Conservation (phyloP, 805 yeast species). For the Metschnikowia gelsemii region DNA sequence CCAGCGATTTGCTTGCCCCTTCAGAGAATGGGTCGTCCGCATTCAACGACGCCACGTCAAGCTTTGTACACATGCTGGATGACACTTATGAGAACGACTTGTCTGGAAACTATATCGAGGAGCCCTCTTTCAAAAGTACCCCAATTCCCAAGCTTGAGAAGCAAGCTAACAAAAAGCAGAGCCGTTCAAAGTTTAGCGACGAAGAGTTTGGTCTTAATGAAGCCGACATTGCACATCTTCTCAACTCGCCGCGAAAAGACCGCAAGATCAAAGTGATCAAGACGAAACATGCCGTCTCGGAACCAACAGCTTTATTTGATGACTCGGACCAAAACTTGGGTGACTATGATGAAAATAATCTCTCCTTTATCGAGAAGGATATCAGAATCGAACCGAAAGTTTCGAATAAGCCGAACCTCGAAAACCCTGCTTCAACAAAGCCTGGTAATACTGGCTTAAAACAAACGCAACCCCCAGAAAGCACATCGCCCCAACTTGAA, state of each 20-base stretch:
- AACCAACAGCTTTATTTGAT: constrained; percentile 24
- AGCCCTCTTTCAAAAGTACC: background rate
- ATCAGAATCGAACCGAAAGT: background rate
- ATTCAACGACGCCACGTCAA: constrained; percentile 1
- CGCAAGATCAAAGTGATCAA: constrained; percentile 22
- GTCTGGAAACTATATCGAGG: too few relatives aligned
- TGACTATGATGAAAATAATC: constrained; percentile 35
- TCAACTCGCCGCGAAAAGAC: constrained; percentile 25
- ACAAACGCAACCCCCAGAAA: too few relatives aligned
- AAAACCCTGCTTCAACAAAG: background rate
- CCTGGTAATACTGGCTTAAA: too few relatives aligned
- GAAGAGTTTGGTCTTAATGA: constrained; percentile 22
- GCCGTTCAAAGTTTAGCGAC: constrained; percentile 17
- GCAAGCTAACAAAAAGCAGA: background rate
- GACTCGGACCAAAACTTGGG: constrained; percentile 33
- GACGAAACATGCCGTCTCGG: constrained; percentile 8
- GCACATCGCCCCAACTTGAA: too few relatives aligned
- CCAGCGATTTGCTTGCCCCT: background rate
- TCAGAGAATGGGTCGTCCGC: background rate
- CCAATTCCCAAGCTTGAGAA: background rate
- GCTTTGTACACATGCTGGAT: background rate
- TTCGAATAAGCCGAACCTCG: background rate
- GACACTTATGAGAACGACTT: too few relatives aligned
- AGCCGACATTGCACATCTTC: constrained; percentile 18
- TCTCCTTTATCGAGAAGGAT: constrained; percentile 27